Percentiles rank a stretch among this genome's conserved stretches.
These are phyloP conservation scores for Acidiella bohemica DNA, from an alignment of 495 filamentous ascomycete species.

Conservation along the genomic window DNA sequence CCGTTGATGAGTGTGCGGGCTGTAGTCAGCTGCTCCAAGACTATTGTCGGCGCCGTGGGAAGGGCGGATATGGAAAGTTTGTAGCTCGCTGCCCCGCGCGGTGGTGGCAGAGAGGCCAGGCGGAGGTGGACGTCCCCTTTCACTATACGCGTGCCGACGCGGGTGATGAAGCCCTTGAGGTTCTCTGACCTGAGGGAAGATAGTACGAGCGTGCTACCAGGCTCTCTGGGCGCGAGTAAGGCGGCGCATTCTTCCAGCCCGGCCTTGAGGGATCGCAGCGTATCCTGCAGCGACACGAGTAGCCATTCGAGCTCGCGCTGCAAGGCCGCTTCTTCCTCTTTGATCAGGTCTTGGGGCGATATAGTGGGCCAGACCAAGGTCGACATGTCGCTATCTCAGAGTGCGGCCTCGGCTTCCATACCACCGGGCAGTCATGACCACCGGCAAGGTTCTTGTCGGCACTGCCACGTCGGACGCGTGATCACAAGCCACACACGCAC, in stretches of 20 bases:
- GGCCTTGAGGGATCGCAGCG: constrained; percentile 59
- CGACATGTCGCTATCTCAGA: too few relatives aligned
- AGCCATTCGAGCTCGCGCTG: constrained; percentile 79
- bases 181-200: constrained; percentile 77
- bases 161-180: constrained; percentile 82
- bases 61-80: constrained; percentile 42
- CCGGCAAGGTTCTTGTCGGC: too few relatives aligned
- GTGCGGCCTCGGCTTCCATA: too few relatives aligned
- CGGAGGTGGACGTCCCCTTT: constrained; percentile 29
- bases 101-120: constrained; percentile 36
- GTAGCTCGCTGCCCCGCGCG: constrained; percentile 38
- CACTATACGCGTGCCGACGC: constrained; percentile 33
- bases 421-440: too few relatives aligned
- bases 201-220: constrained; percentile 72
- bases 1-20: constrained; percentile 63
- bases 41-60: constrained; percentile 37
- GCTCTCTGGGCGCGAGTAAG: constrained; percentile 68
- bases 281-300: constrained; percentile 60
- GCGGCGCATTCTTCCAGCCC: constrained; percentile 80
- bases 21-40: constrained; percentile 53
- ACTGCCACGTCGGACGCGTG: not conserved
- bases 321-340: constrained; percentile 53
- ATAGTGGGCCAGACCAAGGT: constrained; percentile 67
- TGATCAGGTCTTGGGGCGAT: constrained; percentile 46
- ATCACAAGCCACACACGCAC: not conserved